Evolutionary conservation across 495 filamentous ascomycete species (phyloP).

Genomic region (Aspergillus taichungensis): DNA sequence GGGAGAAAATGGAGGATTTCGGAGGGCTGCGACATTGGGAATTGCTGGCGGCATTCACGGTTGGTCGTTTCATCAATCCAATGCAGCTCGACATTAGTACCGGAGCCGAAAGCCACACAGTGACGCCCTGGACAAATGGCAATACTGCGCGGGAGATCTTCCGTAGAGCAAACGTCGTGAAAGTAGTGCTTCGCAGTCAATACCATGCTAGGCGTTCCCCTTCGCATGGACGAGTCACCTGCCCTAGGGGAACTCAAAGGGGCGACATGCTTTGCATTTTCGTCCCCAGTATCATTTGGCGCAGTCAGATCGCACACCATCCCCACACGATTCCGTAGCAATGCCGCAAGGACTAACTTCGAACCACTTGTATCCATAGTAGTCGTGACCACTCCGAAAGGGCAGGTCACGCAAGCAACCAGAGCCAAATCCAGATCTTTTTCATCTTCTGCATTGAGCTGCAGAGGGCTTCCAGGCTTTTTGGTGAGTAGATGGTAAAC

Average conservation of each 20-base stretch:
- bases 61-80: constrained; percentile 59
- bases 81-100: constrained; percentile 59
- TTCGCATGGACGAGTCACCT: constrained; percentile 2
- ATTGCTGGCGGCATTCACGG: constrained; percentile 50
- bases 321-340: constrained; percentile 54
- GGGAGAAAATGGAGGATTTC: constrained; percentile 63
- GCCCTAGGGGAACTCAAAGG: neutral
- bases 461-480: constrained; percentile 7
- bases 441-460: constrained; percentile 5
- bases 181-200: constrained; percentile 31
- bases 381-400: constrained; percentile 48
- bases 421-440: constrained; percentile 27
- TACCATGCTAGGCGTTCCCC: constrained; percentile 16
- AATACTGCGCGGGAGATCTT: constrained; percentile 58
- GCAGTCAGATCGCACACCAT: constrained; percentile 50
- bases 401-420: constrained; percentile 50
- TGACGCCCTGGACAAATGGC: constrained; percentile 60
- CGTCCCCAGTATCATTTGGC: neutral
- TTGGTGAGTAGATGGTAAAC: constrained; percentile 45
- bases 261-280: no score
- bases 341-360: constrained; percentile 50
- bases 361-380: constrained; percentile 55
- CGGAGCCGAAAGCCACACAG: constrained; percentile 64
- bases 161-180: constrained; percentile 52
- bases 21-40: constrained; percentile 57